These are phyloP conservation scores for Mycena haematopus DNA, from an alignment of 768 basidiomycete species.

Conservation along the genomic window DNA sequence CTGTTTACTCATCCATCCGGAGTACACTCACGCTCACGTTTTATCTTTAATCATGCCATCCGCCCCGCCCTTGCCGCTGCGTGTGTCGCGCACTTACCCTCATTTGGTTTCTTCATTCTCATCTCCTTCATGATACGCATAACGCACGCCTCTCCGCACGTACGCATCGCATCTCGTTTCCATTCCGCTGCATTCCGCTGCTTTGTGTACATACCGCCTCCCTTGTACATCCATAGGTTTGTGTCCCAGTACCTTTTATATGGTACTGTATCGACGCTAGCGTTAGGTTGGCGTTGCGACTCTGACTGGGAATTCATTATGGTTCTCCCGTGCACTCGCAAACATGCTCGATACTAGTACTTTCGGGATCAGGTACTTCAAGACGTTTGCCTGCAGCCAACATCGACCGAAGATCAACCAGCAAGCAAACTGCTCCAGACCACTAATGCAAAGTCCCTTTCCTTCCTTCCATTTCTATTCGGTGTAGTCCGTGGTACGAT, in stretches of 20 bases:
- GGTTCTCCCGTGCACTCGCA: constrained; percentile 14
- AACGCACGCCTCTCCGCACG: constrained; percentile 1
- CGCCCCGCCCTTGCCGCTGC: not conserved
- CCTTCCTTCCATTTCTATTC: constrained; percentile 10
- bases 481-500: constrained; percentile 22
- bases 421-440: not conserved
- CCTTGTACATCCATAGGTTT: not conserved
- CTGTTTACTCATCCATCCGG: no score
- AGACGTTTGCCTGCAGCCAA: not conserved
- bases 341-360: not conserved
- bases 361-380: not conserved
- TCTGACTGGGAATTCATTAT: not conserved
- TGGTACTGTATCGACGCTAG: not conserved
- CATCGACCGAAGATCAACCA: not conserved
- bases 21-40: no score
- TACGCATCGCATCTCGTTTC: not conserved
- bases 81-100: not conserved
- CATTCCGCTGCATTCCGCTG: not conserved
- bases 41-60: not conserved
- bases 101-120: not conserved
- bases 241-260: not conserved
- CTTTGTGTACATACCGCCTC: not conserved
- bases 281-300: not conserved
- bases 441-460: not conserved
- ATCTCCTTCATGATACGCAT: constrained; percentile 4